phyloP scores from a whole-genome alignment of 306 rosid genomes.

The Quercus parvula region DNA sequence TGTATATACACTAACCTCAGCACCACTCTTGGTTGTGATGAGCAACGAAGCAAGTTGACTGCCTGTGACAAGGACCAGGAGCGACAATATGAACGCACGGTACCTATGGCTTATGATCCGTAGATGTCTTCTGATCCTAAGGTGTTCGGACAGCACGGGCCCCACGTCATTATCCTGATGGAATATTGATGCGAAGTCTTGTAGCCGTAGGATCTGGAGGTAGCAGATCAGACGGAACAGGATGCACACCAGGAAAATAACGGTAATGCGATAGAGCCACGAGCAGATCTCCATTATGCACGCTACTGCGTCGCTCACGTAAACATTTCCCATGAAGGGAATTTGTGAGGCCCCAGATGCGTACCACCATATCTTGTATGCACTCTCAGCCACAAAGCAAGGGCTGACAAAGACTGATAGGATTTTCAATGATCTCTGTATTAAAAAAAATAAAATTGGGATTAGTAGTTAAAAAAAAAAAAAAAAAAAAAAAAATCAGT shows the following conservation, averaged over 20 bases:
- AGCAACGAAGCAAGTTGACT: constrained; percentile 76
- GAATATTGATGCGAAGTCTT: constrained; percentile 67
- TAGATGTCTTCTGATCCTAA: constrained; percentile 74
- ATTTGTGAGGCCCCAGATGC: constrained; percentile 78
- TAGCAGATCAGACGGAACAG: constrained; percentile 84
- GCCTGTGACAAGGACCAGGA: constrained; percentile 55
- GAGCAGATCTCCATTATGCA: constrained; percentile 75
- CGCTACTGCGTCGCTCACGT: constrained; percentile 59
- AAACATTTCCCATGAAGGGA: constrained; percentile 66
- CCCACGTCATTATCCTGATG: constrained; percentile 72
- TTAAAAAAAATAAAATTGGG: neutral
- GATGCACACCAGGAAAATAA: constrained; percentile 77
- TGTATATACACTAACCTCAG: constrained; percentile 29
- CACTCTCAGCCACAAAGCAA: constrained; percentile 63
- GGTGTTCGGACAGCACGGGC: constrained; percentile 74
- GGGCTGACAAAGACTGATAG: constrained; percentile 57
- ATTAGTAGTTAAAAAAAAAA: neutral
- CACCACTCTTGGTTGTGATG: constrained; percentile 35
- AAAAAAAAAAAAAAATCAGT: neutral
- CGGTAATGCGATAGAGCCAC: constrained; percentile 73
- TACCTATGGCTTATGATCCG: constrained; percentile 86
- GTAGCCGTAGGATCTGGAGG: constrained; percentile 79
- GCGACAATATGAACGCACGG: constrained; percentile 58
- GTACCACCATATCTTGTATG: constrained; percentile 98
- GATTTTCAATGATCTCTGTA: constrained; percentile 67